Base-by-base conservation (phyloP, 1,284 basidiomycete species). In the Moniliophthora roreri region DNA sequence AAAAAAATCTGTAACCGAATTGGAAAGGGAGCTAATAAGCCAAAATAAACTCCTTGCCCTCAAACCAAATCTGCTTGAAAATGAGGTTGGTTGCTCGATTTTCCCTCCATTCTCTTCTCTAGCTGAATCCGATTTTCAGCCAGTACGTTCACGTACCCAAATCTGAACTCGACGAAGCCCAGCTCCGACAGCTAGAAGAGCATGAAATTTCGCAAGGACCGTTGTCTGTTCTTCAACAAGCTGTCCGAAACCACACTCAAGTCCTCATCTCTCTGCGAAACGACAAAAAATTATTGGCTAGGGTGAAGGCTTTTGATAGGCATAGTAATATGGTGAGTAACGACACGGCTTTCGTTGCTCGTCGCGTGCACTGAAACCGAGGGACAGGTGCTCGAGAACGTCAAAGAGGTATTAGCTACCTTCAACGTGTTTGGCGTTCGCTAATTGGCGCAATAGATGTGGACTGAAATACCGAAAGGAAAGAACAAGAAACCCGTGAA, bases 401-500 rank as follows among this genome's bases (percentile, higher is more conserved):
- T 97, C 52, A 98, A 97, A 74, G 95, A 97, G 88, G 93, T 84
- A 66, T 66, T 56, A 47, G 4, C 5, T 4, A 20, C 26, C 36
- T 16, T 41, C n/a, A 38, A 28, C 4, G 24, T n/a, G 6, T 24
- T 37, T 16, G 15, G 13, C 3, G 11, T 26, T 10, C 15, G n/a
- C 16, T 34, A 21, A 44, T n/a, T 6, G 34, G 44, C 41, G 7
- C 9, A 38, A 9, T 55, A 96, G 91, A 98, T 98, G 96, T 99
- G 97, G 97, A 98, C 95, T 24, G 97, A 99, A 71, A 75, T 90
- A 51, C 97, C 97, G 20, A 99, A 98, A 73, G 94, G 94, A 48
- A 99, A 98, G 77, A 94, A 93, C 69, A 97, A 97, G 77, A 98
- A 98, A 72, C 92, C 97, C 2, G 88, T 99, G 57, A 98, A 99